These are phyloP conservation scores for Coemansia sp. DNA, from an alignment of 192 early-diverging fungal genomes.

Conservation along the genomic window DNA sequence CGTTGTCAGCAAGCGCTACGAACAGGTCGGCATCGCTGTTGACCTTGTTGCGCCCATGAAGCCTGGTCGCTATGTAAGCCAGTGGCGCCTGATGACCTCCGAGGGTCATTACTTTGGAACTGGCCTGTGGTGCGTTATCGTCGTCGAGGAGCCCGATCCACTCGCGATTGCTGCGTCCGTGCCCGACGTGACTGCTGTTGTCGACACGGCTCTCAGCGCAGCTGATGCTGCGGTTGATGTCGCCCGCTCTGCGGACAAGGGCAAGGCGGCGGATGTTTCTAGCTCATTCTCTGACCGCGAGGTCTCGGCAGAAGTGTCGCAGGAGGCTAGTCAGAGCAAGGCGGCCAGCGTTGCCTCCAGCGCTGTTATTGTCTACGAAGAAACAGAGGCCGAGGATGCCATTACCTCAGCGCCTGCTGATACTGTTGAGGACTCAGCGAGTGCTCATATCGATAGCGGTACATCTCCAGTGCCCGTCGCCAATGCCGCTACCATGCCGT, in stretches of 20 bases:
- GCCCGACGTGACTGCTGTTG: not conserved
- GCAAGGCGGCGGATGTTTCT: conserved; percentile 1
- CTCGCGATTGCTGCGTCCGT: not conserved
- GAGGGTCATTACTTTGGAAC: conserved; percentile 69
- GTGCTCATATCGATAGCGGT: not conserved
- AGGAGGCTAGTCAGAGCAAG: not conserved
- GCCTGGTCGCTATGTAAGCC: conserved; percentile 65
- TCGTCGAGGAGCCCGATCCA: conserved; percentile 45
- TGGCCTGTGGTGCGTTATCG: conserved; percentile 68
- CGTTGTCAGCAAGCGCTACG: conserved; percentile 57
- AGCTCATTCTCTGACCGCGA: not conserved
- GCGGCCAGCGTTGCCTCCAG: conserved; percentile 7
- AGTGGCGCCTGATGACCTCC: conserved; percentile 66
- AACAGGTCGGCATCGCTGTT: conserved; percentile 63
- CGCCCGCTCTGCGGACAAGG: not conserved
- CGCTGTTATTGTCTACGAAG: not conserved
- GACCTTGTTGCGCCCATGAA: conserved; percentile 66
- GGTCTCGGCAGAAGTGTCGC: not conserved
- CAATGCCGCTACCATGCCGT: not conserved
- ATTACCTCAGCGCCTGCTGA: not conserved
- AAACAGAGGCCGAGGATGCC: not conserved
- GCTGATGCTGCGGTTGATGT: not conserved
- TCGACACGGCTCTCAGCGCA: not conserved
- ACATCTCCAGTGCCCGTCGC: not conserved
- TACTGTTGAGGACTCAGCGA: not conserved